Percentiles rank a stretch among this genome's conserved stretches.
phyloP scores from a whole-genome alignment of 2,329 filamentous ascomycete genomes.

The Xylariaceae sp. region DNA sequence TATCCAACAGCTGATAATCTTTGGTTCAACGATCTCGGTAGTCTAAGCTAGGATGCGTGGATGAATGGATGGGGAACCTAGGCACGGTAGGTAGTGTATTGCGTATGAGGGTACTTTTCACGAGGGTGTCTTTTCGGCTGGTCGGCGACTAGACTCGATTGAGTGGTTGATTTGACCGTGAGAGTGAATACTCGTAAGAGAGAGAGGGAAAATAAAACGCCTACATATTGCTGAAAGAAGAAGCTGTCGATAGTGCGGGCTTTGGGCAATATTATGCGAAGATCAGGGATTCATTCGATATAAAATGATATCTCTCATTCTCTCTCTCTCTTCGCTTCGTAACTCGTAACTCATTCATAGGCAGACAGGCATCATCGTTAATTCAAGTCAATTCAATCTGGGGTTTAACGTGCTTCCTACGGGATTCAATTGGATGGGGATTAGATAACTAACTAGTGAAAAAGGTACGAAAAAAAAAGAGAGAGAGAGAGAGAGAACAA shows the following conservation, averaged over 20 bases:
- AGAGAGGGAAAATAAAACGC: no score
- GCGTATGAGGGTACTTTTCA: not conserved
- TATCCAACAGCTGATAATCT: conserved; percentile 21
- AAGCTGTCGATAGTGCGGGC: conserved; percentile 15
- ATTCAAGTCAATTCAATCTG: no score
- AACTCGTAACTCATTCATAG: no score
- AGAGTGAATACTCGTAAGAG: no score
- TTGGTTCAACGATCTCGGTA: conserved; percentile 23
- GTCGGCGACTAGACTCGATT: conserved; percentile 17
- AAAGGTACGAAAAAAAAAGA: no score
- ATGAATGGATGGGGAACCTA: not conserved
- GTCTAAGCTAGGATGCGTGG: conserved; percentile 8
- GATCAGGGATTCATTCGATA: conserved; percentile 1
- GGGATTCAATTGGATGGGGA: no score
- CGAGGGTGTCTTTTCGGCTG: conserved; percentile 12
- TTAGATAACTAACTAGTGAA: no score
- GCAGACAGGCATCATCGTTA: no score
- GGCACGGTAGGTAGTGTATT: conserved; percentile 1
- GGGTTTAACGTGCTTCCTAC: no score
- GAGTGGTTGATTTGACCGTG: not conserved
- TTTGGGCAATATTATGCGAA: conserved; percentile 19
- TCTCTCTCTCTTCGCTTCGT: no score
- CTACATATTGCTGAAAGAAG: conserved; percentile 13
- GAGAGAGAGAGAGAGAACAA: no score
- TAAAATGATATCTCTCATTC: no score